Base-by-base conservation (phyloP, 2,329 filamentous ascomycete genomes). In the Teratosphaeria viscida region DNA sequence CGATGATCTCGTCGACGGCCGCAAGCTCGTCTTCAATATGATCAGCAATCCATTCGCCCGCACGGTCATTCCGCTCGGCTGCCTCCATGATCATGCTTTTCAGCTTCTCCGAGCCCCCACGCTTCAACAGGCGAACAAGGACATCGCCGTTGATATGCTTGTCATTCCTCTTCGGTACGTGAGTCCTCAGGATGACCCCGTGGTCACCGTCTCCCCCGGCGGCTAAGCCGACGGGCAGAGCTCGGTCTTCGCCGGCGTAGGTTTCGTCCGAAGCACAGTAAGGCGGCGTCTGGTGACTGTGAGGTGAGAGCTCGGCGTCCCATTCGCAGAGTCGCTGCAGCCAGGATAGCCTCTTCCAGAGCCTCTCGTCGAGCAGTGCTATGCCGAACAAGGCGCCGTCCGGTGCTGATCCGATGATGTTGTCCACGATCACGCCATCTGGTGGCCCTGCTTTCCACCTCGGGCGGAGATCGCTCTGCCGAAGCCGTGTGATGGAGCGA, bases 281-380 rank as follows among this genome's bases (percentile, higher is more conserved):
- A 19, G 55, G 19, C 19, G 65, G 57, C 34, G 57, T 55, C 47
- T 60, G 35, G 12, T 59, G 59, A 1, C 64, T 65, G 54, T 65
- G 64, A 7, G 70, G 65, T n/a, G 66, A 68, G 7, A 73, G 64
- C 37, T 68, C 65, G 29, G 73, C 66, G 35, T 62, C 67, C 62
- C 72, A 69, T 54, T 71, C 67, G 57, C 71, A 66, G 55, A 95
- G 71, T 60, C 87, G 86, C 68, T 95, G 86, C 1, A 96, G 70
- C 63, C 92, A 84, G 60, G 81, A 81, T 5, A 97, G 78, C 3
- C 95, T 77, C 6, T 80, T 79, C 83, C 87, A 88, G 7, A 86
- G 81, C 2, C 81, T 73, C 19, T 81, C 67, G 10, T 79, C 76
- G 0, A 97, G 74, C 14, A 92, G 74, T 0, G 82, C 82, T 66